A percentile compares a stretch with the other conserved stretches of the same genome.
These are phyloP conservation scores for Lentinula sp. DNA, from an alignment of 768 basidiomycete genomes.

Conservation along the genomic window DNA sequence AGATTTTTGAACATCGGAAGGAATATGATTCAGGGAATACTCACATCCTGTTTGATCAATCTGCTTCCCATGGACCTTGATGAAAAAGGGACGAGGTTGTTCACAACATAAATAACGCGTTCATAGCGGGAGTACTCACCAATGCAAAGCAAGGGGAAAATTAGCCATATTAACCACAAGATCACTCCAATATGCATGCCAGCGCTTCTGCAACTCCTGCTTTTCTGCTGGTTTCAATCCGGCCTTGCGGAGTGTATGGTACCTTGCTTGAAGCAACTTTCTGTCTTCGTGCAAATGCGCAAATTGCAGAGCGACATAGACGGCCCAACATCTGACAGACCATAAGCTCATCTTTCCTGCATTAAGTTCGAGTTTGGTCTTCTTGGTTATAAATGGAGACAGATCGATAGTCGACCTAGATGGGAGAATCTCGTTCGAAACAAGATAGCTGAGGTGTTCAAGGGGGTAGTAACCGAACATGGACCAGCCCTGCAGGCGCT, in stretches of 20 bases:
- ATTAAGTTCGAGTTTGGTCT: constrained; percentile 33
- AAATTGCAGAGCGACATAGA: constrained; percentile 74
- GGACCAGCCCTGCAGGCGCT: constrained; percentile 73
- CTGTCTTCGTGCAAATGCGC: constrained; percentile 66
- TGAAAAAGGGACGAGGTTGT: background rate
- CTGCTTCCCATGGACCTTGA: constrained; percentile 63
- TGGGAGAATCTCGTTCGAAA: constrained; percentile 56
- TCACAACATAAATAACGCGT: background rate
- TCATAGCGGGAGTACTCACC: constrained; percentile 38
- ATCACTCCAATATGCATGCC: constrained; percentile 69
- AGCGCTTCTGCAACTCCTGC: constrained; percentile 48
- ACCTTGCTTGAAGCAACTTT: constrained; percentile 47
- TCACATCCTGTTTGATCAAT: constrained; percentile 60
- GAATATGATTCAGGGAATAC: constrained; percentile 12
- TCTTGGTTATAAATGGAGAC: constrained; percentile 35
- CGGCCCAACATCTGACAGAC: constrained; percentile 80
- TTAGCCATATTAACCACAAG: constrained; percentile 67
- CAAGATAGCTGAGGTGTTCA: constrained; percentile 68
- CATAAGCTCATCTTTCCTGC: constrained; percentile 47
- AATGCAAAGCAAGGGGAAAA: constrained; percentile 80
- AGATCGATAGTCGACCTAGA: constrained; percentile 29
- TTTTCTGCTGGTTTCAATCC: constrained; percentile 43
- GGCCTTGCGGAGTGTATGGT: constrained; percentile 49
- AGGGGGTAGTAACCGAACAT: constrained; percentile 80
- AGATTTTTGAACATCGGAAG: constrained; percentile 17